phyloP scores from a whole-genome alignment of 2,329 filamentous ascomycete species.

The Fusarium sp. region DNA sequence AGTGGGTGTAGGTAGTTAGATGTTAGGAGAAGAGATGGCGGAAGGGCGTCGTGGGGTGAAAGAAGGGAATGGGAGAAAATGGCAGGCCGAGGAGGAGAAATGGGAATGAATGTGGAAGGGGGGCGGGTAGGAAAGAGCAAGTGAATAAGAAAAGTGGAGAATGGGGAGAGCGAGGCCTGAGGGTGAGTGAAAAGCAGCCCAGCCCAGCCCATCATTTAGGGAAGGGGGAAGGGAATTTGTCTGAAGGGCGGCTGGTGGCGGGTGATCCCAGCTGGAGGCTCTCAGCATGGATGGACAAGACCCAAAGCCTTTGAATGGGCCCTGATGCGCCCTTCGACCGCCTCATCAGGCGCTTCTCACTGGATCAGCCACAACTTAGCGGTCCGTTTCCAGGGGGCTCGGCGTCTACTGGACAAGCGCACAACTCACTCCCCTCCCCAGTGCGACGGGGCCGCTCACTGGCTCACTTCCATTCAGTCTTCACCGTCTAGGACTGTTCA shows the following conservation, averaged over 20 bases:
- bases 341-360: neutral
- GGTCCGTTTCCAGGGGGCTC: slow-evolving; percentile 10
- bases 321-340: slow-evolving; percentile 1
- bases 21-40: slow-evolving; percentile 32
- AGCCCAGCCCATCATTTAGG: slow-evolving; percentile 16
- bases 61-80: slow-evolving; percentile 30
- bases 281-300: neutral
- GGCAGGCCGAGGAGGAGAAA: slow-evolving; percentile 32
- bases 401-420: slow-evolving; percentile 17
- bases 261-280: neutral
- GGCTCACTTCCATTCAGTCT: neutral
- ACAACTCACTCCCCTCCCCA: slow-evolving; percentile 3
- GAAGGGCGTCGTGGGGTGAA: slow-evolving; percentile 35
- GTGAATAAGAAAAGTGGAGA: slow-evolving; percentile 37
- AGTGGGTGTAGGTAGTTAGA: slow-evolving; percentile 27
- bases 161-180: slow-evolving; percentile 35
- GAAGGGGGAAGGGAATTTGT: slow-evolving; percentile 27
- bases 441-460: neutral
- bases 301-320: neutral
- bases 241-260: slow-evolving; percentile 8
- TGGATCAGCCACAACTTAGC: slow-evolving; percentile 12
- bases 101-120: slow-evolving; percentile 30
- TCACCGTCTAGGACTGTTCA: neutral
- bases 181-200: slow-evolving; percentile 8
- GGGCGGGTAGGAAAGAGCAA: slow-evolving; percentile 30